Percentiles rank a stretch among this genome's conserved stretches.
These are phyloP conservation scores for Fusarium keratoplasticum DNA, from an alignment of 2,329 filamentous ascomycete genomes.

Conservation along the genomic window DNA sequence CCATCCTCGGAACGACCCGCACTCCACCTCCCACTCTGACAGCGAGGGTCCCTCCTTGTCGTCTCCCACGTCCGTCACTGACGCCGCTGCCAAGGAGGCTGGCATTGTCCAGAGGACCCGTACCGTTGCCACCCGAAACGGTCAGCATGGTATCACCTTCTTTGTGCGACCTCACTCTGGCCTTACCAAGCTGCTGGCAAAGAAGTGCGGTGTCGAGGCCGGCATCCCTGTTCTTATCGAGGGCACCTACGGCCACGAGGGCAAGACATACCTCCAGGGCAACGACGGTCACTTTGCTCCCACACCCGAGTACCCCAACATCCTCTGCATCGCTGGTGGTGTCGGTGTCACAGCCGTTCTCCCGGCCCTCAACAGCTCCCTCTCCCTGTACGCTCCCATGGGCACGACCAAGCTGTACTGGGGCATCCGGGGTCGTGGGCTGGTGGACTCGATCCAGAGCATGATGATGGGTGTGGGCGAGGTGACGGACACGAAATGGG, in stretches of 20 bases:
- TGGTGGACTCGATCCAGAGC: conserved; percentile 43
- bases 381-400: conserved; percentile 31
- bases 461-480: conserved; percentile 32
- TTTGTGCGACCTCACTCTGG: conserved; percentile 43
- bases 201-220: conserved; percentile 18
- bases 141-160: conserved; percentile 41
- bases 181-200: conserved; percentile 37
- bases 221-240: conserved; percentile 46
- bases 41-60: neutral
- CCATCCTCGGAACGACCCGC: neutral
- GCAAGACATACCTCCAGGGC: conserved; percentile 31
- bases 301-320: conserved; percentile 39
- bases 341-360: conserved; percentile 48
- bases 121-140: neutral
- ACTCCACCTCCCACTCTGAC: conserved; percentile 25
- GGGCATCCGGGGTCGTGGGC: conserved; percentile 40
- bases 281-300: conserved; percentile 31
- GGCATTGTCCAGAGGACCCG: conserved; percentile 8
- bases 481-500: conserved; percentile 33
- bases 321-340: conserved; percentile 47
- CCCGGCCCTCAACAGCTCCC: conserved; percentile 38
- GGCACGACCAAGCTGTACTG: conserved; percentile 47
- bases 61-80: neutral
- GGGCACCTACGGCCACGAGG: conserved; percentile 44
- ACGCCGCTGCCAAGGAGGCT: conserved; percentile 26